phyloP scores from a whole-genome alignment of 768 basidiomycete genomes.

The Tylopilus vinaceipallidus region DNA sequence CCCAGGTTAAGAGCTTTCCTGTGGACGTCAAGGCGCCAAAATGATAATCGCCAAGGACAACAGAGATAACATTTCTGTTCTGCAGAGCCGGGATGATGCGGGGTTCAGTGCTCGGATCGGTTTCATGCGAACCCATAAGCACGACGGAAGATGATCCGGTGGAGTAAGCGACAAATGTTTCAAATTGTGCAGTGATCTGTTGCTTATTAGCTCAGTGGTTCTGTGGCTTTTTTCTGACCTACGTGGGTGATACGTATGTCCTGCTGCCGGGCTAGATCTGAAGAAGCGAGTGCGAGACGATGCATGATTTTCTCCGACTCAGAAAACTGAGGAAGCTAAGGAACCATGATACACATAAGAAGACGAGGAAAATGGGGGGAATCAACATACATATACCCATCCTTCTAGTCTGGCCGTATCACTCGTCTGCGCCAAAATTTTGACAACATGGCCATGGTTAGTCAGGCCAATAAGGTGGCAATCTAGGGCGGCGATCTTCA shows the following conservation, averaged over 20 bases:
- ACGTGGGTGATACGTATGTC: constrained; percentile 77
- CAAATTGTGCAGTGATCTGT: constrained; percentile 83
- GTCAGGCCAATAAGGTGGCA: constrained; percentile 76
- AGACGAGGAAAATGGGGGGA: not conserved
- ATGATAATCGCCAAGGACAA: constrained; percentile 93
- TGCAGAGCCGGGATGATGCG: constrained; percentile 72
- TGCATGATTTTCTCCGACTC: constrained; percentile 52
- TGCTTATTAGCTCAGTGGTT: constrained; percentile 1
- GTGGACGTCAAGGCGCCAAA: constrained; percentile 75
- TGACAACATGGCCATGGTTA: constrained; percentile 73
- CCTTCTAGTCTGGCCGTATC: constrained; percentile 40
- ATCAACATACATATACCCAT: constrained; percentile 72
- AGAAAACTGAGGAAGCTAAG: constrained; percentile 72
- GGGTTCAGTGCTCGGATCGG: constrained; percentile 45
- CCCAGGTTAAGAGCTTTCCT: constrained; percentile 84
- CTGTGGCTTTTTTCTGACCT: constrained; percentile 26
- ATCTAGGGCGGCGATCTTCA: constrained; percentile 81
- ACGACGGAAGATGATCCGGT: constrained; percentile 69
- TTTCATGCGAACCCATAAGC: constrained; percentile 62
- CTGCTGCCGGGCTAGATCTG: constrained; percentile 26
- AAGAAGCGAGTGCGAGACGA: constrained; percentile 43
- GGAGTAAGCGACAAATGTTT: constrained; percentile 80
- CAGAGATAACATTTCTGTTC: constrained; percentile 75
- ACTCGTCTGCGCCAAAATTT: constrained; percentile 46
- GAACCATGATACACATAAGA: not conserved